phyloP scores from a whole-genome alignment of 768 basidiomycete genomes.

The Tubosaeta sp. region DNA sequence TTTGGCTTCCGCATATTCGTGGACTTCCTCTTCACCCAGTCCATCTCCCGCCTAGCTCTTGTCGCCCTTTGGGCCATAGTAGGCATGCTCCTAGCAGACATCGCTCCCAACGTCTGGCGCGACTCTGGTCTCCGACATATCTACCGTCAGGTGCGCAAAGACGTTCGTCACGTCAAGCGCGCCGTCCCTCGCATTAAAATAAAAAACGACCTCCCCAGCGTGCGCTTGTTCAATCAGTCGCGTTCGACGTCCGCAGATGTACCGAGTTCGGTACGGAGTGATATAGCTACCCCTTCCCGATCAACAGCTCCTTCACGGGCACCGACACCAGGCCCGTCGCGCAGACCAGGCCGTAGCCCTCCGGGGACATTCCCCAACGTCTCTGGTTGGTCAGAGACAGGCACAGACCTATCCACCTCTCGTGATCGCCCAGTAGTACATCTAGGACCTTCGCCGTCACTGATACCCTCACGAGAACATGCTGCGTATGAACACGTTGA shows the following conservation, averaged over 20 bases:
- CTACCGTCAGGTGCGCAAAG: slow-evolving; percentile 36
- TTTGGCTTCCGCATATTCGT: slow-evolving; percentile 66
- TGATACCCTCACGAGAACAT: slow-evolving; percentile 25
- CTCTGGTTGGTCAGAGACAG: slow-evolving; percentile 32
- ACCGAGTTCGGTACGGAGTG: slow-evolving; percentile 27
- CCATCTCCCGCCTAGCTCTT: slow-evolving; percentile 41
- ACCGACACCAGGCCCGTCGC: slow-evolving; percentile 14
- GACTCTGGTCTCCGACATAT: slow-evolving; percentile 37
- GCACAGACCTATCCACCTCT: slow-evolving; percentile 19
- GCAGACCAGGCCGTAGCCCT: slow-evolving; percentile 24
- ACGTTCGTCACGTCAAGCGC: slow-evolving; percentile 29
- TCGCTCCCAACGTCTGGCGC: slow-evolving; percentile 43
- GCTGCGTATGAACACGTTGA: slow-evolving; percentile 9
- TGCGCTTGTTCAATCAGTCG: slow-evolving; percentile 22
- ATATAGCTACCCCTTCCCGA: slow-evolving; percentile 27
- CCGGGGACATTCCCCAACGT: slow-evolving; percentile 26
- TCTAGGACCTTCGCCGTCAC: slow-evolving; percentile 23
- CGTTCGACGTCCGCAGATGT: slow-evolving; percentile 15
- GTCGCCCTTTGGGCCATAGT: slow-evolving; percentile 50
- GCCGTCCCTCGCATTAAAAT: slow-evolving; percentile 30
- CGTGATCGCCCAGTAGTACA: slow-evolving; percentile 12
- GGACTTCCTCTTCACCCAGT: slow-evolving; percentile 66
- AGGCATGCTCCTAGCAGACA: slow-evolving; percentile 50
- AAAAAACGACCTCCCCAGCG: slow-evolving; percentile 29
- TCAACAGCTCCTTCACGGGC: slow-evolving; percentile 18